phyloP scores from a whole-genome alignment of 345 rosid species.

The Boechera divaricarpa region DNA sequence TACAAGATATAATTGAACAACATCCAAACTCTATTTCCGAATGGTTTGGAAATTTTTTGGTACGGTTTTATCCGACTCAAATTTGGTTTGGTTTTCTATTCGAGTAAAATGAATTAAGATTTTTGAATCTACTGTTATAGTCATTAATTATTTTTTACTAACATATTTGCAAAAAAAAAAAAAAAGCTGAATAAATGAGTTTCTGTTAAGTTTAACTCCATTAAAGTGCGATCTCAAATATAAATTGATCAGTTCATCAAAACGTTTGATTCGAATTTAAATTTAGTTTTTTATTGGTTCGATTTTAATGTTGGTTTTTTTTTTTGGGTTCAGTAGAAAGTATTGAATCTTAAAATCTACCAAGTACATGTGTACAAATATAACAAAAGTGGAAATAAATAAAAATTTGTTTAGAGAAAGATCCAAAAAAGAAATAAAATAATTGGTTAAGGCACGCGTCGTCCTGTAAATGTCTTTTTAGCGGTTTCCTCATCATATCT shows the following conservation, averaged over 20 bases:
- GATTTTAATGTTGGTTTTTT: not conserved
- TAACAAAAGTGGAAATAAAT: not conserved
- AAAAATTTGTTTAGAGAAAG: not conserved
- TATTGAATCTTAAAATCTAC: not conserved
- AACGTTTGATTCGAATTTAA: not conserved
- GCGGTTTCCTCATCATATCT: constrained; percentile 41
- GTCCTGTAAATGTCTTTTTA: constrained; percentile 28
- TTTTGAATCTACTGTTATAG: not conserved
- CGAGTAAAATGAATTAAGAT: too few relatives aligned
- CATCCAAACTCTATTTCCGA: not conserved
- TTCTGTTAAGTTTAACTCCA: not conserved
- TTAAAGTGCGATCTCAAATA: not conserved
- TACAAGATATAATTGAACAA: not conserved
- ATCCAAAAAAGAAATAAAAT: not conserved
- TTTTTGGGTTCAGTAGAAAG: not conserved
- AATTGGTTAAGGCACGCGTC: constrained; percentile 44
- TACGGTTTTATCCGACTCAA: not conserved
- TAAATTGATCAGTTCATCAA: not conserved
- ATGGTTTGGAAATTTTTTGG: not conserved
- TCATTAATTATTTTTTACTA: not conserved
- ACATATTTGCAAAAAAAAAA: not conserved
- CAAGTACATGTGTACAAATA: constrained; percentile 18
- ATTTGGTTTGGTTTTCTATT: not conserved
- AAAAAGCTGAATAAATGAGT: not conserved
- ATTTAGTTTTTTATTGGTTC: too few relatives aligned